Base-by-base conservation (phyloP, 208 protist genomes). In the Leishmania martiniquensis region DNA sequence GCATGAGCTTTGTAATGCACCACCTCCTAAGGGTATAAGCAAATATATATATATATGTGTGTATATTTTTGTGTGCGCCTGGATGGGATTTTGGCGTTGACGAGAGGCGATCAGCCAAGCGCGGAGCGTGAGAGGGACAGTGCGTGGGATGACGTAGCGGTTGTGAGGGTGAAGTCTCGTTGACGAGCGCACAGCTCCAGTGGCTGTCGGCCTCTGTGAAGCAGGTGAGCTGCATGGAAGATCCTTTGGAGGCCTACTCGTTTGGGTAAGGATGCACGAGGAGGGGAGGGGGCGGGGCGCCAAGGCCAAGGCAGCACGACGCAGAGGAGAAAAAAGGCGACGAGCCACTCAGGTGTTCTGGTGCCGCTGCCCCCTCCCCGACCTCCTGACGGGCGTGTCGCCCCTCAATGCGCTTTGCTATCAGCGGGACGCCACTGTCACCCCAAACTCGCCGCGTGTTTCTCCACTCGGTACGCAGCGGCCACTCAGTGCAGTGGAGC, bases 51-150 rank as follows among this genome's bases (percentile, higher is more conserved):
- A 17, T 29, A 15, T 34, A 37, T 67, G 17, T 0, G 29, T 67
- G 62, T 17, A n/a, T 73, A 32, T 15, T 12, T 59, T 7, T 62
- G 51, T 59, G 32, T 74, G 70, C 45, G 45, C n/a, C n/a, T 74
- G 52, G 22, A 52, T 54, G 52, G 32, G 42, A 17, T 12, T 62
- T 47, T 15, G 9, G 45, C 9, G 42, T 59, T 57, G 15, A 55
- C 12, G 20, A 55, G 49, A 49, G 39, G 39, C 12, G 9, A 17
- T 4, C 6, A 65, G 59, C 29, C 22, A 15, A 29, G 52, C 29
- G 52, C 52, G 0, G 22, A 25, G 59, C 25, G 32, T 13, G 54
- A 60, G n/a, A 12, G 15, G 39, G 1, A 7, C 32, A 65, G 59
- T 13, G 59, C 0, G 7, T 25, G 32, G 39, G 52, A 29, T 7